Conservation (phyloP, 352 stramenopile genomes). For the Aphanomyces invadans region DNA sequence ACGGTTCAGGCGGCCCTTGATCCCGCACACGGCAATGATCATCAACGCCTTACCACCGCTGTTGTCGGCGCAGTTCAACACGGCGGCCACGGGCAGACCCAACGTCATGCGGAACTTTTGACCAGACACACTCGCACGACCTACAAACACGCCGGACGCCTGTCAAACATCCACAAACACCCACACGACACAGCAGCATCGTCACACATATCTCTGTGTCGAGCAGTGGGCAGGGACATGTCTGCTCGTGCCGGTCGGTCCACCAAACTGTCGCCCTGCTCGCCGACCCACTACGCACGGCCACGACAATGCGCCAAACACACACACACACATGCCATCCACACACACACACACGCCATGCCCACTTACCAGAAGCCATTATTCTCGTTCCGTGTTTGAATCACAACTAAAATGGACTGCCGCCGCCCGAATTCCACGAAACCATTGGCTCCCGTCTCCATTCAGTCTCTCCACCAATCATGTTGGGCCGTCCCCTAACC, state of each 20-base stretch:
- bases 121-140: constrained; percentile 94
- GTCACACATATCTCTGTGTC: no score
- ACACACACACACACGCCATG: no score
- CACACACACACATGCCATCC: no score
- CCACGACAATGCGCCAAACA: not conserved
- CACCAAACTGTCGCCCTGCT: no score
- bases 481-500: constrained; percentile 2
- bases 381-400: constrained; percentile 26
- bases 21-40: constrained; percentile 99
- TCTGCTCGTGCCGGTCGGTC: no score
- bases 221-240: no score
- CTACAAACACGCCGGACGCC: constrained; percentile 32
- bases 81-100: constrained; percentile 96
- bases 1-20: constrained; percentile 98
- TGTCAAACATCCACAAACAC: not conserved
- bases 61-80: constrained; percentile 99
- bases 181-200: not conserved
- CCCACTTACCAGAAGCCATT: constrained; percentile 7
- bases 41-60: constrained; percentile 99
- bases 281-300: no score
- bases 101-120: constrained; percentile 99
- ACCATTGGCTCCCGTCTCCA: constrained; percentile 24
- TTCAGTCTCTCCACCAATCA: constrained; percentile 25
- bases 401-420: constrained; percentile 24
- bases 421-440: not conserved